Base-by-base conservation (phyloP, 2,329 filamentous ascomycete species). In the Penicillium janthinellum region DNA sequence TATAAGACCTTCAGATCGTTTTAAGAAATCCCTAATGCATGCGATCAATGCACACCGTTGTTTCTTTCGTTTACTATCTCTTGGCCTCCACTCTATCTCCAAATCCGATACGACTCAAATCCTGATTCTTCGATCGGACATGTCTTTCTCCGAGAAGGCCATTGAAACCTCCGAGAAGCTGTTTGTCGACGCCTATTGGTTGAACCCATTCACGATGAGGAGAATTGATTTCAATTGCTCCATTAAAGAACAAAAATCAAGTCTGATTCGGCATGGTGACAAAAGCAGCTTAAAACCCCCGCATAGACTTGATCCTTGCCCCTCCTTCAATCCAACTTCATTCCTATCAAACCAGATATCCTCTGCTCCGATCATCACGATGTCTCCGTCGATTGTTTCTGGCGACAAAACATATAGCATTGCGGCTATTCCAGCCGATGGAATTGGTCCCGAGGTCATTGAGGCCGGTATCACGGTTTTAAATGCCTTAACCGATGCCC, bases 391-490 rank as follows among this genome's bases (percentile, higher is more conserved):
- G 3, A n/a, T 49, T 39, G 31, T 57, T 15, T 35, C 60, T 31
- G 44, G 37, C 14, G 47, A 53, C 39, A 70, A 70, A 48, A 67
- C 71, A 12, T 81, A 83, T 67, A 78, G 71, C 54, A 86, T 89
- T 61, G 87, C 87, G n/a, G 82, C 81, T 34, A 88, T 90, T 56
- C 86, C 87, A 0, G 88, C 86, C 7, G 88, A 90, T 68, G 88
- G 88, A 56, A 90, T 90, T 61, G 88, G 88, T 1, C 83, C 83
- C 1, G 88, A 90, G 72, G 88, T 90, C 11, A 84, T 89, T 72
- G 78, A 82, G 35, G 86, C 86, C 1, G 87, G 86, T 2, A 84
- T 90, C 8, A 78, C 82, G 44, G 88, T 88, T 0, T 74, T 91
- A 53, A 80, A 86, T 48, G 70, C 73, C 12, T 61, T 75, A 48